Conservation (phyloP, 441 rosid genomes). For the Hura crepitans region DNA sequence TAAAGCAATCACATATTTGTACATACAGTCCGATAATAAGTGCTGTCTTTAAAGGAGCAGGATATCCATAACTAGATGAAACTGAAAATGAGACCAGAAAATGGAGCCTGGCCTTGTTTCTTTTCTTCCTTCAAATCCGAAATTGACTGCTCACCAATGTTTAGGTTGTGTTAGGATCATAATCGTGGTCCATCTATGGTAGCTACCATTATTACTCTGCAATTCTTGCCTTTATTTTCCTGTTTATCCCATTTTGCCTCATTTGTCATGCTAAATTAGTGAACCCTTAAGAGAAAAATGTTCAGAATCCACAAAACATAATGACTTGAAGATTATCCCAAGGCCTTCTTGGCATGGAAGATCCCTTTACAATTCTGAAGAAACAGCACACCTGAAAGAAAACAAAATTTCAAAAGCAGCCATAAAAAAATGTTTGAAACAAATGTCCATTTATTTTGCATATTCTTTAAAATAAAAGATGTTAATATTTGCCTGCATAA, state of each 20-base stretch:
- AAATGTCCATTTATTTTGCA: too few species aligned
- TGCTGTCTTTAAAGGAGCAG: background rate
- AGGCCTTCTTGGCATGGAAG: background rate
- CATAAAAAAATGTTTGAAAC: too few species aligned
- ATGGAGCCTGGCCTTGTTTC: conserved; percentile 11
- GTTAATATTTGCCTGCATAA: too few species aligned
- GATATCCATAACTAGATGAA: background rate
- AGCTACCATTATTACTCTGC: conserved; percentile 14
- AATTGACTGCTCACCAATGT: conserved; percentile 31
- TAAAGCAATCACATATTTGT: too few species aligned
- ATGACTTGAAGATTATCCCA: background rate
- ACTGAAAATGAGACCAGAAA: conserved; percentile 12
- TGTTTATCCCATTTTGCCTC: background rate
- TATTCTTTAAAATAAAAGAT: background rate
- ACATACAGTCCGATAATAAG: too few species aligned
- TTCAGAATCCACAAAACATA: background rate
- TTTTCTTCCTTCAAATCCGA: conserved; percentile 16
- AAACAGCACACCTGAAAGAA: background rate
- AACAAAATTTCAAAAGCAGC: background rate
- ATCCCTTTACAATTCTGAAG: background rate
- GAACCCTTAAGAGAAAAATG: background rate
- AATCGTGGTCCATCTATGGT: conserved; percentile 20
- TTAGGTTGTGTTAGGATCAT: conserved; percentile 34
- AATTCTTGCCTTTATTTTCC: conserved; percentile 18
- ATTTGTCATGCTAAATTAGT: background rate